Percentiles rank a stretch among this genome's conserved stretches.
Conservation (phyloP, 306 rosid species). For the Quillaja saponaria region DNA sequence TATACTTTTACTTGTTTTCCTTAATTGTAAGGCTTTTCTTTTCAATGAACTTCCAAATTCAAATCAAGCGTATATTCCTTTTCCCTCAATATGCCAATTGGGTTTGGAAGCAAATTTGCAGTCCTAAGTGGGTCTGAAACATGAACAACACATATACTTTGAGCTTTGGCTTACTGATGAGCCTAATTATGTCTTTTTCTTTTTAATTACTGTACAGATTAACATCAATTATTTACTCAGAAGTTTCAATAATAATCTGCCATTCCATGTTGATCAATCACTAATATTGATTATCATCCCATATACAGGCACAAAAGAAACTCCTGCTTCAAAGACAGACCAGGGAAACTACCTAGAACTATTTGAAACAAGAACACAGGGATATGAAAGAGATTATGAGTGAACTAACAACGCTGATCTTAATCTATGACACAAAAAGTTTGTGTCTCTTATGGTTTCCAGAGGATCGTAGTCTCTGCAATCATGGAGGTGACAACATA, state of each 20-base stretch:
- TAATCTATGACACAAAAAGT: constrained; percentile 6
- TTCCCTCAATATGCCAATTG: too few species aligned
- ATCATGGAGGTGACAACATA: constrained; percentile 73
- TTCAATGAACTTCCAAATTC: not conserved
- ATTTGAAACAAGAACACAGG: constrained; percentile 12
- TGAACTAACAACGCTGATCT: constrained; percentile 7
- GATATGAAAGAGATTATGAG: not conserved
- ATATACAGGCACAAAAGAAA: constrained; percentile 11
- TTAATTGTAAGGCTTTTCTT: not conserved
- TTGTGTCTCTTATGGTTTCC: constrained; percentile 45
- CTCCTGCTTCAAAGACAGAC: constrained; percentile 16
- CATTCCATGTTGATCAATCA: constrained; percentile 11
- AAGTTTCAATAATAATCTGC: constrained; percentile 5
- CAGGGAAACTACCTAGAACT: not conserved
- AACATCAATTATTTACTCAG: not conserved
- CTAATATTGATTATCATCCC: constrained; percentile 17
- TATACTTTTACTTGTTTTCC: not conserved
- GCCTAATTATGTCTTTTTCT: too few species aligned
- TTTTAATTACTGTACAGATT: too few species aligned
- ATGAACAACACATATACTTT: too few species aligned
- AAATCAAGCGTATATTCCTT: too few species aligned
- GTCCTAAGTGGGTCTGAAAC: too few species aligned
- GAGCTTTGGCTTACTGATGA: too few species aligned
- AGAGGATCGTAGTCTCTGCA: constrained; percentile 67
- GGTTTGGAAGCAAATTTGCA: too few species aligned